Percentiles rank a stretch among this genome's conserved stretches.
Conservation (phyloP, 306 rosid species). For the Cucurbita maxima region DNA sequence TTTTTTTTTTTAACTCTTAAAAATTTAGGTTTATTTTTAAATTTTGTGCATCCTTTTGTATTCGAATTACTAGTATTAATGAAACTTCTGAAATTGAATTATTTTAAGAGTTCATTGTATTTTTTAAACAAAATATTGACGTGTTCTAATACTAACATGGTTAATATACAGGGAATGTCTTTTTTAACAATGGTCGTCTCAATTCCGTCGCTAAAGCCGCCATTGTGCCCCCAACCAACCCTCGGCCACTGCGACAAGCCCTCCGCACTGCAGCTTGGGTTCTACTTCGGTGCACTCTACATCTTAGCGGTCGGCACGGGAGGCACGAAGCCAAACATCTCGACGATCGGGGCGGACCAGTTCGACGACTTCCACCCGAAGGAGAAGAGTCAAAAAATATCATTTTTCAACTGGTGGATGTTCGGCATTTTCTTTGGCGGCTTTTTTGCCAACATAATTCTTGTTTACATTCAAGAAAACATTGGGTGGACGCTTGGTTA, state of each 20-base stretch:
- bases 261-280: constrained; percentile 45
- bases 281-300: constrained; percentile 70
- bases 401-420: constrained; percentile 99
- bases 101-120: too few species aligned
- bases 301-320: constrained; percentile 77
- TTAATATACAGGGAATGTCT: constrained; percentile 52
- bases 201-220: constrained; percentile 47
- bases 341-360: constrained; percentile 92
- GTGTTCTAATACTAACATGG: too few species aligned
- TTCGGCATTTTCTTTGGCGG: constrained; percentile 78
- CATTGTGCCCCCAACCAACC: constrained; percentile 17
- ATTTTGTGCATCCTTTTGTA: too few species aligned
- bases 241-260: constrained; percentile 53
- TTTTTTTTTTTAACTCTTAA: too few species aligned
- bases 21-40: too few species aligned
- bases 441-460: constrained; percentile 51
- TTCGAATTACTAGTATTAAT: too few species aligned
- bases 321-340: constrained; percentile 85
- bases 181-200: constrained; percentile 59
- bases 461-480: constrained; percentile 74
- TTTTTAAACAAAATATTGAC: background rate
- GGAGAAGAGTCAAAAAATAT: constrained; percentile 57
- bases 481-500: constrained; percentile 87
- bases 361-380: constrained; percentile 66
- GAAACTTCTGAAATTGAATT: too few species aligned